phyloP scores from a whole-genome alignment of 768 basidiomycete species.

The Termitomyces sp. region DNA sequence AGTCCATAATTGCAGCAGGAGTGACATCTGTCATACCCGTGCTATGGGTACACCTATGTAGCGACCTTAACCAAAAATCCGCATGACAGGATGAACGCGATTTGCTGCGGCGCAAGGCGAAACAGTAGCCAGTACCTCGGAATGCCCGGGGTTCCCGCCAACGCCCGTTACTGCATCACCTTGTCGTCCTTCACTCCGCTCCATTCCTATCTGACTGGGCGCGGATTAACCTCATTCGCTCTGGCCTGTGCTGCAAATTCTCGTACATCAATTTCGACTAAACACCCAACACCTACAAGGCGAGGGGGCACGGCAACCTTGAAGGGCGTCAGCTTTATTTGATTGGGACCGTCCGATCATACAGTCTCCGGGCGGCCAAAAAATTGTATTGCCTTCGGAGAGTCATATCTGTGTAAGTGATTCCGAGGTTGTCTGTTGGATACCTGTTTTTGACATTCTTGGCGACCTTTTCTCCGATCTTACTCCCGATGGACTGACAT shows the following conservation, averaged over 20 bases:
- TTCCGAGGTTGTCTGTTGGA: not conserved
- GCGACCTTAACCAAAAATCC: not conserved
- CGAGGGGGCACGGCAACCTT: not conserved
- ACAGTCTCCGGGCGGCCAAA: not conserved
- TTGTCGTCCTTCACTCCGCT: not conserved
- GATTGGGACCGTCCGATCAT: not conserved
- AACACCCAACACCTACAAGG: too few relatives aligned
- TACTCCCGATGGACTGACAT: not conserved
- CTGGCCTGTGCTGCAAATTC: not conserved
- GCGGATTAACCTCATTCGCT: not conserved
- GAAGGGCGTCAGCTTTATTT: not conserved
- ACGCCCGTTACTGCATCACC: not conserved
- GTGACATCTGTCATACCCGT: not conserved
- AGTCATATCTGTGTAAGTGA: not conserved
- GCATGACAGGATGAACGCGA: not conserved
- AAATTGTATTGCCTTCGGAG: not conserved
- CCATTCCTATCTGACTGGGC: not conserved
- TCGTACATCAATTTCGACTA: too few relatives aligned
- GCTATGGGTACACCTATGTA: not conserved
- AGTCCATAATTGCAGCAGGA: not conserved
- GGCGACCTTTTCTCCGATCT: not conserved
- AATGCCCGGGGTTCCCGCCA: not conserved
- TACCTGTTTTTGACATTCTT: not conserved
- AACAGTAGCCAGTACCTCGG: not conserved
- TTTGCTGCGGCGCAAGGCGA: not conserved